Percentiles rank a stretch among this genome's conserved stretches.
Conservation (phyloP, 805 yeast species). For the Hanseniaspora jakobsenii region DNA sequence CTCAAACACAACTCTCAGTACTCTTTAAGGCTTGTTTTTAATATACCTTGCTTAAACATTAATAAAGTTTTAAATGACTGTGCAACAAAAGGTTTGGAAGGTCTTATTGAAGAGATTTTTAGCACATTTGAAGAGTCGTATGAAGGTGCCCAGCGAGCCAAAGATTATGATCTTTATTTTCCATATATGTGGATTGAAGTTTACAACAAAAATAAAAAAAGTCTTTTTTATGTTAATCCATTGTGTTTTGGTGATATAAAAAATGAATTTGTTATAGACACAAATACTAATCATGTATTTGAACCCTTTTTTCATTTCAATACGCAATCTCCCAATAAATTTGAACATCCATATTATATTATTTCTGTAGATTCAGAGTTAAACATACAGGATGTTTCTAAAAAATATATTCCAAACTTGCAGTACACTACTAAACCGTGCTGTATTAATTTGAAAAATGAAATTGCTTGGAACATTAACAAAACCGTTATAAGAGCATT, state of each 20-base stretch:
- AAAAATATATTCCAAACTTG: constrained; percentile 10
- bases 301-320: constrained; percentile 1
- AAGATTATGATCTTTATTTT: constrained; percentile 10
- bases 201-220: background rate
- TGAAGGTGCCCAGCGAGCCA: background rate
- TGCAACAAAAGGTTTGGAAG: constrained; percentile 2
- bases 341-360: constrained; percentile 5
- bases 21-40: background rate
- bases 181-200: constrained; percentile 11
- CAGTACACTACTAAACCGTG: constrained; percentile 7
- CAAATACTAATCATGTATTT: too few relatives aligned
- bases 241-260: background rate
- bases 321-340: constrained; percentile 1
- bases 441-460: constrained; percentile 7
- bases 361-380: background rate
- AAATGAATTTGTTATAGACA: too few relatives aligned
- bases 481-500: constrained; percentile 1
- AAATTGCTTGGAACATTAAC: constrained; percentile 3
- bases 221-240: background rate
- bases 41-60: constrained; percentile 8
- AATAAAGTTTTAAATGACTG: constrained; percentile 5
- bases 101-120: constrained; percentile 2
- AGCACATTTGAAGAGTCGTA: background rate
- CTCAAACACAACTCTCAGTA: background rate
- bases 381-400: background rate